Base-by-base conservation (phyloP, 495 filamentous ascomycete species). In the Penicillium flavigenum region DNA sequence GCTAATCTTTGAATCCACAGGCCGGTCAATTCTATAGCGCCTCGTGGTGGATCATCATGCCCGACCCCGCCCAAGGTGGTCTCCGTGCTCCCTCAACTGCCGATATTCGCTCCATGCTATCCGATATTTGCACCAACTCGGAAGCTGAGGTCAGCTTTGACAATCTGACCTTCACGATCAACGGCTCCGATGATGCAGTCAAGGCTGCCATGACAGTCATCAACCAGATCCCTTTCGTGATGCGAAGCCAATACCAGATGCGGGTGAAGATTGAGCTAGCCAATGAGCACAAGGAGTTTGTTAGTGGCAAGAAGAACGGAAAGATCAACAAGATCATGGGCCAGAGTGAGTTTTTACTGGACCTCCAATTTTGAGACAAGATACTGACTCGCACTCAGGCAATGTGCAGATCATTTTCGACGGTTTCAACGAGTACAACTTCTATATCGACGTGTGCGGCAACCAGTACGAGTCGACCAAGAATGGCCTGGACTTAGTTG, bases 281-380 rank as follows among this genome's bases (percentile, higher is more conserved):
- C 56, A 98, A 98, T 67, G 94, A 98, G 76, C 94, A 98, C 74
- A 98, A 98, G 74, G 94, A 98, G 69, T 98, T 98, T 68, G 94
- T 98, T 44, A 95, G 91, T 59, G 94, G 94, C 46, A 99, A 99
- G 78, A 99, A 98, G 81, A 98, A 98, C 64, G 94, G 94, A 75
- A 99, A 99, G 79, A 98, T 99, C 72, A 99, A 99, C 81, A 99
- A 99, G 83, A 99, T 99, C 68, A 98, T 99, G 95, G 92, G 92
- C 14, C 92, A 96, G 71, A 94, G 90, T 86, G 79, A 60, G 81
- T 68, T 38, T 20, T 20, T 19, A 17, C n/a, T 7, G 12, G 31
- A 4, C 2, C n/a, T 32, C 1, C 3, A 19, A 1, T 14, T 57
- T 5, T 44, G 34, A 1, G 20, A 36, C 17, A 10, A 19, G 14